A percentile compares a stretch with the other conserved stretches of the same genome.
phyloP scores from a whole-genome alignment of 768 basidiomycete species.

The Auricularia heimuer region DNA sequence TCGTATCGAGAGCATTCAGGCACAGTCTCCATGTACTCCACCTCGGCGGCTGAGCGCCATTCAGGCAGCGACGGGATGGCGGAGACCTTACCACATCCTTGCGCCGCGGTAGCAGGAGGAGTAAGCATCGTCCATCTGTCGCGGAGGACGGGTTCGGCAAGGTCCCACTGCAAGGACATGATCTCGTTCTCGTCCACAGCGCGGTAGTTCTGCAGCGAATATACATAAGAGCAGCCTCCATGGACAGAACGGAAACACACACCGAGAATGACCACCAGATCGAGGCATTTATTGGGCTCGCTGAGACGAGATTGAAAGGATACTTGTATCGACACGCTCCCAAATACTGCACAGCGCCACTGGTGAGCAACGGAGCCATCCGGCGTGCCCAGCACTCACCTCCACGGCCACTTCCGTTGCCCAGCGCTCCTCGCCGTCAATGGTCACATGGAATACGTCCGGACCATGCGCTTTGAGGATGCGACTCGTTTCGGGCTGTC shows the following conservation, averaged over 20 bases:
- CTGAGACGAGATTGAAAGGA: not conserved
- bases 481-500: not conserved
- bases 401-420: not conserved
- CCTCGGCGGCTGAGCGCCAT: not conserved
- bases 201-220: not conserved
- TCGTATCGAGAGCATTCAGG: not conserved
- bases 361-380: not conserved
- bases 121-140: not conserved
- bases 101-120: not conserved
- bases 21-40: not conserved
- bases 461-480: not conserved
- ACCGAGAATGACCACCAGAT: not conserved
- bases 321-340: not conserved
- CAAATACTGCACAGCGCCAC: not conserved
- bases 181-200: not conserved
- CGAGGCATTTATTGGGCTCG: not conserved
- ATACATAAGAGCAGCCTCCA: not conserved
- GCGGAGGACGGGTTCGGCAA: not conserved
- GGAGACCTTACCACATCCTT: not conserved
- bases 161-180: conserved; percentile 1
- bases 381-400: not conserved
- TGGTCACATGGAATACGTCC: not conserved
- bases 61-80: not conserved
- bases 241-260: not conserved
- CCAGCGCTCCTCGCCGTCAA: not conserved